phyloP scores from a whole-genome alignment of 2,329 filamentous ascomycete species.

The Arthrinium puccinioides region DNA sequence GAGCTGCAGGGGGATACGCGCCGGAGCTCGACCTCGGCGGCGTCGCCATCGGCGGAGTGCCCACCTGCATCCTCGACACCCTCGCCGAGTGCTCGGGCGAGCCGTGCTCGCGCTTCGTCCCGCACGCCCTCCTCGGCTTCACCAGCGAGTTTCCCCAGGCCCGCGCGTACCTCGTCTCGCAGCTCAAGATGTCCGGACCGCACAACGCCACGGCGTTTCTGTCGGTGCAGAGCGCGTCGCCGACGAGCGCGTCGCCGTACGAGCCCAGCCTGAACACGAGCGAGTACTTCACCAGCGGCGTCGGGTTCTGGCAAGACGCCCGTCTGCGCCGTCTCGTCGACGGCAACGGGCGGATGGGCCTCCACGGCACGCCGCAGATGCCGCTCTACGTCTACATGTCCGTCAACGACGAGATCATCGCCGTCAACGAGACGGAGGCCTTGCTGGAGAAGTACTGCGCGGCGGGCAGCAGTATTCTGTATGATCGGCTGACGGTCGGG shows the following conservation, averaged over 20 bases:
- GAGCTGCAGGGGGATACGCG: conserved; percentile 3
- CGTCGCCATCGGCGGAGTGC: background rate
- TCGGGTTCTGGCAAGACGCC: conserved; percentile 12
- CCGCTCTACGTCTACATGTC: conserved; percentile 45
- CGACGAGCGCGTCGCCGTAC: no score
- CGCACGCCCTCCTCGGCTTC: background rate
- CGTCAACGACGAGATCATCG: conserved; percentile 35
- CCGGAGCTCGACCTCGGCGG: conserved; percentile 1
- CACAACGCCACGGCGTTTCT: conserved; percentile 28
- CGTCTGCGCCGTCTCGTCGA: conserved; percentile 17
- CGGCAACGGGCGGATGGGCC: conserved; percentile 18
- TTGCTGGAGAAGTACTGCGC: conserved; percentile 33
- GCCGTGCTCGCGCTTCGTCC: background rate
- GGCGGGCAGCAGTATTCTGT: conserved; percentile 31
- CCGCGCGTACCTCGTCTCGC: conserved; percentile 14
- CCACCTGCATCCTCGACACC: background rate
- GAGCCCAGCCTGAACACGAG: no score
- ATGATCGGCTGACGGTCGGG: conserved; percentile 35
- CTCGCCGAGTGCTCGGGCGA: background rate
- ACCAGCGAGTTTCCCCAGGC: conserved; percentile 4
- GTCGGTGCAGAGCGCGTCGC: no score
- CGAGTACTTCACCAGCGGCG: conserved; percentile 18
- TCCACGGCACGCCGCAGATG: conserved; percentile 33
- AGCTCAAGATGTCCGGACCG: conserved; percentile 19
- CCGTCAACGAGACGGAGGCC: conserved; percentile 33